Percentiles rank a stretch among this genome's conserved stretches.
These are phyloP conservation scores for Starmera dryadoides DNA, from an alignment of 805 yeast species.

Conservation along the genomic window DNA sequence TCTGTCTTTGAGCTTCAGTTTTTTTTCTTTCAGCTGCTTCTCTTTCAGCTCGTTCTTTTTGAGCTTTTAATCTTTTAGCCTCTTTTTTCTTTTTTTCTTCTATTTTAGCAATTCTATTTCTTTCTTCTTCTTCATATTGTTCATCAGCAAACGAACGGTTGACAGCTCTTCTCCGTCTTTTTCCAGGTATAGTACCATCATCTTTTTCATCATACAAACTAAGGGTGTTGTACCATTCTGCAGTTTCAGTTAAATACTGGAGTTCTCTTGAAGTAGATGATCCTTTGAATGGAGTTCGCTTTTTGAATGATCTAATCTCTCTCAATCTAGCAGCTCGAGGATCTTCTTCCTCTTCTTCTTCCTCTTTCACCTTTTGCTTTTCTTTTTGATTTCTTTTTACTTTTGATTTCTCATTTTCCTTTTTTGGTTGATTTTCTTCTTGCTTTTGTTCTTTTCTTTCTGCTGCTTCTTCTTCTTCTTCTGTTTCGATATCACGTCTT, in stretches of 20 bases:
- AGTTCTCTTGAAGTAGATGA: no score
- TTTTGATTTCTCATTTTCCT: no score
- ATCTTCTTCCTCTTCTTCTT: no score
- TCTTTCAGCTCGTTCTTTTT: conserved; percentile 8
- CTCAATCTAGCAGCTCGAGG: no score
- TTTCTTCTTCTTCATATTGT: conserved; percentile 10
- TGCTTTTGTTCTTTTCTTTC: no score
- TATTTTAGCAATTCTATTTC: conserved; percentile 10
- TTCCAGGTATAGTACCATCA: not conserved
- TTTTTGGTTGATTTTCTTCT: no score
- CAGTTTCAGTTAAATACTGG: not conserved
- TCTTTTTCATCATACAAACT: not conserved
- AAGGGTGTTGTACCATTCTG: not conserved
- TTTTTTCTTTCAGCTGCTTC: not conserved
- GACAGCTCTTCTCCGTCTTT: not conserved
- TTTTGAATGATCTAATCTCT: no score
- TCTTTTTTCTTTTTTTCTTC: conserved; percentile 10
- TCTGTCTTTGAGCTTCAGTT: not conserved
- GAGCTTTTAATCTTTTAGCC: conserved; percentile 7
- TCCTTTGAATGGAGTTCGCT: no score
- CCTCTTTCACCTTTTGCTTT: no score
- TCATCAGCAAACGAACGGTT: not conserved
- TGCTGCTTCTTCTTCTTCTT: no score
- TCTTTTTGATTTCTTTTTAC: no score
- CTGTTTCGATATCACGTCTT: no score